Conservation (phyloP, 257 asterid species). For the Nicotiana paniculata region DNA sequence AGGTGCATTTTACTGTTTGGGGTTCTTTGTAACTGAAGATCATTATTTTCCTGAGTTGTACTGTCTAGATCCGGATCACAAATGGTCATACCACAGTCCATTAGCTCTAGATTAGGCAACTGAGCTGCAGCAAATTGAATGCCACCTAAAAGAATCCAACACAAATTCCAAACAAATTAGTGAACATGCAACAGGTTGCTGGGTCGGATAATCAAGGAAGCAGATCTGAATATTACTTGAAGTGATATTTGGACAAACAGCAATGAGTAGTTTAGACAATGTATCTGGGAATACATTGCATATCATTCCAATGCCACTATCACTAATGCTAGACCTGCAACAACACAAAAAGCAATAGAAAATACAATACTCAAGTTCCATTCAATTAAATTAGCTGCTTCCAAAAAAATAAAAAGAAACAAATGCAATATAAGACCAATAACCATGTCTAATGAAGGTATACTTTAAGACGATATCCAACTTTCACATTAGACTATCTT, state of each 20-base stretch:
- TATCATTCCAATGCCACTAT: slow-evolving; percentile 93
- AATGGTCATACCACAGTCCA: slow-evolving; percentile 96
- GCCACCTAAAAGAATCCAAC: slow-evolving; percentile 51
- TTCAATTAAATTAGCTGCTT: background rate
- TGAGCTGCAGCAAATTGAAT: slow-evolving; percentile 96
- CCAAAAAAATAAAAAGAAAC: background rate
- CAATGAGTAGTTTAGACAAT: slow-evolving; percentile 70
- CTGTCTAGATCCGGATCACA: slow-evolving; percentile 48
- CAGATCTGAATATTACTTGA: slow-evolving; percentile 49
- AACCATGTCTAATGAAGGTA: background rate
- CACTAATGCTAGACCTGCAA: slow-evolving; percentile 87
- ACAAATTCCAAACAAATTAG: background rate
- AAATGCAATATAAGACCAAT: background rate
- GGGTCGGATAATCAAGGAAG: background rate
- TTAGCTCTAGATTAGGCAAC: slow-evolving; percentile 68
- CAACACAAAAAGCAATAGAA: background rate
- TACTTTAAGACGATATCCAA: background rate
- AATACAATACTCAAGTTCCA: background rate
- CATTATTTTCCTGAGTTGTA: slow-evolving; percentile 31
- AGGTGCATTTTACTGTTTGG: slow-evolving; percentile 53
- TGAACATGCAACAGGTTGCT: background rate
- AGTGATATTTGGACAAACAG: slow-evolving; percentile 92
- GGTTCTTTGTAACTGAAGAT: slow-evolving; percentile 33
- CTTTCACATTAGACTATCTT: background rate
- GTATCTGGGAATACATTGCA: slow-evolving; percentile 90